These are phyloP conservation scores for Scheffersomyces insectosa DNA, from an alignment of 1,139 yeast species.

Conservation along the genomic window DNA sequence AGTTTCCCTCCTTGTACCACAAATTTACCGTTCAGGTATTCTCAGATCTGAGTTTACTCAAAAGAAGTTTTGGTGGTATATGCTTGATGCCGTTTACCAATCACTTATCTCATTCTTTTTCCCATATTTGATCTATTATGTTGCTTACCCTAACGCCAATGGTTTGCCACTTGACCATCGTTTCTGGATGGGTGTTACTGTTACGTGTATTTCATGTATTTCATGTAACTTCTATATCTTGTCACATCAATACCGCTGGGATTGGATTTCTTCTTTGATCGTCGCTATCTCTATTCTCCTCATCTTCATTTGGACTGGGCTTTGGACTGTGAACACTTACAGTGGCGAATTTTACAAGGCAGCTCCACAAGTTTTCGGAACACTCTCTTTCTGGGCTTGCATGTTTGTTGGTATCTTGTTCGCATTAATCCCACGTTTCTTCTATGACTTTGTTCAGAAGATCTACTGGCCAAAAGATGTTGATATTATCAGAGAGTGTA, in stretches of 20 bases:
- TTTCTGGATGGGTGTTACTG: constrained; percentile 80
- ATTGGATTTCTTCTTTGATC: constrained; percentile 74
- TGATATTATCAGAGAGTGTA: constrained; percentile 83
- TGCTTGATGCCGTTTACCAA: constrained; percentile 87
- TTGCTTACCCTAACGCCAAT: constrained; percentile 54
- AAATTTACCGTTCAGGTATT: constrained; percentile 83
- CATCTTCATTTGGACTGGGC: constrained; percentile 85
- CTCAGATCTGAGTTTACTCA: constrained; percentile 79
- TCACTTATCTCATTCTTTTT: constrained; percentile 83
- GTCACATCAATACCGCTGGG: constrained; percentile 91
- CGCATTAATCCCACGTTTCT: constrained; percentile 77
- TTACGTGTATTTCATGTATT: constrained; percentile 75
- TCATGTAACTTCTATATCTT: constrained; percentile 80
- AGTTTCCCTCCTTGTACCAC: constrained; percentile 86
- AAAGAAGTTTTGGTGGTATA: constrained; percentile 77
- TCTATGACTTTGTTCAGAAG: constrained; percentile 62
- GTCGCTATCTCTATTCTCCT: constrained; percentile 64
- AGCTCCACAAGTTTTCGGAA: constrained; percentile 72
- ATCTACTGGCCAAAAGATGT: constrained; percentile 73
- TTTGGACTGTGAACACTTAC: constrained; percentile 66
- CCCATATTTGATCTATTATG: constrained; percentile 71
- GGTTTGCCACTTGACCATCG: constrained; percentile 81
- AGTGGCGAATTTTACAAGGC: constrained; percentile 76
- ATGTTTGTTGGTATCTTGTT: constrained; percentile 67
- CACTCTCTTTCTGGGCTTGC: constrained; percentile 80